A percentile compares a stretch with the other conserved stretches of the same genome.
Evolutionary conservation across 2,329 filamentous ascomycete genomes (phyloP).

Genomic region (Ciborinia camelliae): DNA sequence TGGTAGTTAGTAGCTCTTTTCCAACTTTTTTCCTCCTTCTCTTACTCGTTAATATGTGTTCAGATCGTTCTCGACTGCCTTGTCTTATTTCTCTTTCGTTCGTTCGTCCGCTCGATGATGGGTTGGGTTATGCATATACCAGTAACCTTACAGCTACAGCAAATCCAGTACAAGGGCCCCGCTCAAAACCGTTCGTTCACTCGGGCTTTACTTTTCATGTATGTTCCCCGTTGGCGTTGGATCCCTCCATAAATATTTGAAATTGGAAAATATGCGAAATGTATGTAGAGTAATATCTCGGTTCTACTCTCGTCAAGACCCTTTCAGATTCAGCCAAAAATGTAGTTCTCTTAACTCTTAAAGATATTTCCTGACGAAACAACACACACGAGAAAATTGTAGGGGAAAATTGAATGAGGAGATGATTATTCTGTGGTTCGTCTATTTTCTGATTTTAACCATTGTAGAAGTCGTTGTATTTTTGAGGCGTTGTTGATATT

Average conservation of each 20-base stretch:
- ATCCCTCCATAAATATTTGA: not conserved
- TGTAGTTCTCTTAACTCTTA: not conserved
- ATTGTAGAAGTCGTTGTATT: not conserved
- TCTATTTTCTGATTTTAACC: not conserved
- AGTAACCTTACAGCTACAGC: not conserved
- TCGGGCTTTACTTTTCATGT: conserved; percentile 9
- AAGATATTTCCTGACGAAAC: not conserved
- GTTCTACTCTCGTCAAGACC: not conserved
- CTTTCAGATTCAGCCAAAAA: conserved; percentile 11
- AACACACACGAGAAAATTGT: not conserved
- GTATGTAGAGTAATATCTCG: conserved; percentile 1
- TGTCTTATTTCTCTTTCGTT: not conserved
- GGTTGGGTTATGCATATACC: conserved; percentile 6
- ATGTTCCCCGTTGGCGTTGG: not conserved
- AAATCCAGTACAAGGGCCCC: conserved; percentile 12
- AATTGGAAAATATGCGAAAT: not conserved
- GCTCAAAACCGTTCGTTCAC: conserved; percentile 8
- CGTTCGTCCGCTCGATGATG: conserved; percentile 5
- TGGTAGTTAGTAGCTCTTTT: not conserved
- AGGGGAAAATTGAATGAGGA: not conserved
- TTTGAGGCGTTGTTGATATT: conserved; percentile 2
- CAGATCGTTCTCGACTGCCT: not conserved
- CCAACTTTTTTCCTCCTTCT: not conserved
- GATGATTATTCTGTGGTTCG: not conserved
- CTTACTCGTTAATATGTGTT: not conserved